Conservation (phyloP, 1,284 basidiomycete genomes). For the Hypsizygus ulmarius region DNA sequence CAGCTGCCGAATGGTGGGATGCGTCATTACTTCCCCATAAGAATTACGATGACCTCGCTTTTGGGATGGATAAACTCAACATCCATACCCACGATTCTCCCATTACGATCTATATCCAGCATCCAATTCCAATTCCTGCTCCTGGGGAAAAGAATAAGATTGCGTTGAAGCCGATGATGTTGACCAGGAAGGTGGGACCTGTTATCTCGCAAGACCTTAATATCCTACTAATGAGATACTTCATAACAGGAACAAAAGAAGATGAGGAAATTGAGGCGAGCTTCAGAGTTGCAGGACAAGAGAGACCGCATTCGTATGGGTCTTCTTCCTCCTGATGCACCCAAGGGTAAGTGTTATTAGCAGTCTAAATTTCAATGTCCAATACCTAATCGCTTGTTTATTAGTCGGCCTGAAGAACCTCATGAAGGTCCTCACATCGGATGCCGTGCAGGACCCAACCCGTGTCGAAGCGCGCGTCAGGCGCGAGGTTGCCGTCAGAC, state of each 20-base stretch:
- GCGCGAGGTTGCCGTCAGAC: conserved; percentile 88
- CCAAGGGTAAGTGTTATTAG: conserved; percentile 69
- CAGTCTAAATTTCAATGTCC: neutral
- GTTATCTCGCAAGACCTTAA: conserved; percentile 2
- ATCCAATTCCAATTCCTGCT: conserved; percentile 94
- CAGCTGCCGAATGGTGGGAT: conserved; percentile 98
- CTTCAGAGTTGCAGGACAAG: conserved; percentile 92
- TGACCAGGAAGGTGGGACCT: conserved; percentile 74
- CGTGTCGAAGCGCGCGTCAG: conserved; percentile 95
- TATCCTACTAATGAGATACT: conserved; percentile 1
- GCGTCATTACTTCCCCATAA: conserved; percentile 78
- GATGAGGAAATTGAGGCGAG: conserved; percentile 86
- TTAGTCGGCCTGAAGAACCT: conserved; percentile 91
- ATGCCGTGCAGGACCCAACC: conserved; percentile 96
- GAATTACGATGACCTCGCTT: conserved; percentile 72
- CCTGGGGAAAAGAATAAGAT: conserved; percentile 83
- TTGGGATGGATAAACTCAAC: conserved; percentile 55
- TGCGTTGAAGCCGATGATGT: conserved; percentile 78
- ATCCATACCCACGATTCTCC: conserved; percentile 70
- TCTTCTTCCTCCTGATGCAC: conserved; percentile 89
- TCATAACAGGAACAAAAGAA: conserved; percentile 86
- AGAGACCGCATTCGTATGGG: conserved; percentile 96
- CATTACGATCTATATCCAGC: conserved; percentile 91
- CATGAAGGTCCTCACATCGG: conserved; percentile 97
- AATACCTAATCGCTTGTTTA: conserved; percentile 10